Evolutionary conservation across 768 basidiomycete species (phyloP).

Genomic region (Agrocybe chaxingu): DNA sequence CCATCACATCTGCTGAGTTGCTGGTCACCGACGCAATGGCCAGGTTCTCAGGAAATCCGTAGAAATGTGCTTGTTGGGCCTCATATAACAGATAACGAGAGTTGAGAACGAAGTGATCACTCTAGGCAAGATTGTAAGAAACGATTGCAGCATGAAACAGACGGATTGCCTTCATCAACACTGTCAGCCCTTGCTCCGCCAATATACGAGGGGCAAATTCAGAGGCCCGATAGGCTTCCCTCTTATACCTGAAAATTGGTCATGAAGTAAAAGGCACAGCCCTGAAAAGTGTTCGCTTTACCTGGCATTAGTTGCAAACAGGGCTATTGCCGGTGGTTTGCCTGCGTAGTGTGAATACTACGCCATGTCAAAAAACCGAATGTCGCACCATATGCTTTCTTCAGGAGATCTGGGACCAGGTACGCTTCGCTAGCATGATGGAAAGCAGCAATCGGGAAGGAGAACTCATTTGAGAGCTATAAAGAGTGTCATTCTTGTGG

Average conservation of each 20-base stretch:
- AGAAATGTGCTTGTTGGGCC: constrained; percentile 81
- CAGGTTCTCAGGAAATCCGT: constrained; percentile 66
- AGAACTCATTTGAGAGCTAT: constrained; percentile 81
- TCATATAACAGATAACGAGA: constrained; percentile 79
- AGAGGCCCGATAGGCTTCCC: constrained; percentile 77
- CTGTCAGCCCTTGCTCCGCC: constrained; percentile 60
- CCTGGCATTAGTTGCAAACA: constrained; percentile 60
- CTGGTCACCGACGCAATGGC: constrained; percentile 76
- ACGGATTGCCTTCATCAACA: constrained; percentile 66
- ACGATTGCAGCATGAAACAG: not conserved
- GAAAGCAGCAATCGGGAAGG: constrained; percentile 73
- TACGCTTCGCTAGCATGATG: constrained; percentile 84
- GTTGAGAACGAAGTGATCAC: constrained; percentile 63
- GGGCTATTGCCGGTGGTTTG: constrained; percentile 66
- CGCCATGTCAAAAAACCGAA: not conserved
- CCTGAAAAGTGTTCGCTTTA: constrained; percentile 8
- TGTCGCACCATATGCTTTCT: constrained; percentile 57
- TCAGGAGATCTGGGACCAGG: constrained; percentile 75
- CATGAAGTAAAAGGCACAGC: not conserved
- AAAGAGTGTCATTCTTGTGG: constrained; percentile 14
- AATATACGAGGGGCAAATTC: constrained; percentile 80
- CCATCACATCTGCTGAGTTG: constrained; percentile 68
- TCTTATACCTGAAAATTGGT: constrained; percentile 52
- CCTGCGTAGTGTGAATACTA: constrained; percentile 32
- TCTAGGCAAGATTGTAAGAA: constrained; percentile 32